Evolutionary conservation across 2,329 filamentous ascomycete species (phyloP).

Genomic region (Sporothrix brunneoviolacea): DNA sequence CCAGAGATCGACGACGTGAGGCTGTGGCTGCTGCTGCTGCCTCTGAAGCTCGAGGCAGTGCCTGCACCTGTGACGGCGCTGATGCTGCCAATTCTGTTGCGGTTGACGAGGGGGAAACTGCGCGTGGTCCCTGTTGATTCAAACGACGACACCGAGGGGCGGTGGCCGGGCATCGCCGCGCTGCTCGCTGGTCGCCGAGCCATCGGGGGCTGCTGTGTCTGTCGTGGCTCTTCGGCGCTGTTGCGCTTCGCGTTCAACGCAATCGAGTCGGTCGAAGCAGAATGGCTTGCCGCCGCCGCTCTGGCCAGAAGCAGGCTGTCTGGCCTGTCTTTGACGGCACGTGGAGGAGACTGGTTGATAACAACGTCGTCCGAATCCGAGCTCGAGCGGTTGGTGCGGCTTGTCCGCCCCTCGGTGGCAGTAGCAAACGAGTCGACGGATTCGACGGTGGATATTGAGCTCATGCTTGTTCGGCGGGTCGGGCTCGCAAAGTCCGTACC

Average conservation of each 20-base stretch:
- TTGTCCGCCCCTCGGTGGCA: conserved; percentile 43
- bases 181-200: conserved; percentile 37
- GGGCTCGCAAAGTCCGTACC: not conserved
- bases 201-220: conserved; percentile 12
- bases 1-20: conserved; percentile 4
- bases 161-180: conserved; percentile 36
- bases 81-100: conserved; percentile 14
- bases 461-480: conserved; percentile 17
- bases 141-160: conserved; percentile 51
- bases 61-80: not conserved
- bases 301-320: not conserved
- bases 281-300: not conserved
- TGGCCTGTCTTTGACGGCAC: conserved; percentile 1
- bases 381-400: conserved; percentile 25
- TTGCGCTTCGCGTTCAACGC: conserved; percentile 6
- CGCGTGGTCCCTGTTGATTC: conserved; percentile 53
- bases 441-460: conserved; percentile 28
- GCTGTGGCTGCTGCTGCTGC: conserved; percentile 4
- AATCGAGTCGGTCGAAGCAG: not conserved
- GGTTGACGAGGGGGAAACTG: conserved; percentile 52
- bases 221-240: conserved; percentile 17
- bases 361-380: conserved; percentile 16
- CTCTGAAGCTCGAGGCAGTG: conserved; percentile 22
- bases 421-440: conserved; percentile 51
- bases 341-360: too few species aligned